Percentiles rank a stretch among this genome's conserved stretches.
phyloP scores from a whole-genome alignment of 108 stramenopile genomes.

The Nitzschia sp. region DNA sequence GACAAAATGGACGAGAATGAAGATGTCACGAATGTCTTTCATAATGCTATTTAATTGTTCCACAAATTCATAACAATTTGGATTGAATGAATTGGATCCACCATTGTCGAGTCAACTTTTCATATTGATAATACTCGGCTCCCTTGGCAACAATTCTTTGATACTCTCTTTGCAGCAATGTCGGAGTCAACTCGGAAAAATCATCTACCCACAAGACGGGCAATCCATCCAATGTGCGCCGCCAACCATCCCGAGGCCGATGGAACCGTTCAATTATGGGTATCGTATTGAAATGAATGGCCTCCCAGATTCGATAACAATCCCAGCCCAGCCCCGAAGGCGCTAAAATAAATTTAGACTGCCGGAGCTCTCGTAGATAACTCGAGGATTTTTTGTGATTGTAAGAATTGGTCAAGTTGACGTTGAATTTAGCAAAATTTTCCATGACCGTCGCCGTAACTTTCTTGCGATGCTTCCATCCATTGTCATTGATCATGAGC shows the following conservation, averaged over 20 bases:
- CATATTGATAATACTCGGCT: conserved; percentile 25
- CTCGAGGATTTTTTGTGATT: not conserved
- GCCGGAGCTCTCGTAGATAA: conserved; percentile 27
- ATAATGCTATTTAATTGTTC: conserved; percentile 43
- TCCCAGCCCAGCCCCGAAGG: conserved; percentile 63
- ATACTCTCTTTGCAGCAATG: conserved; percentile 42
- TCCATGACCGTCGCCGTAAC: conserved; percentile 38
- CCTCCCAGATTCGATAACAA: conserved; percentile 58
- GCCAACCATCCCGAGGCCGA: conserved; percentile 46
- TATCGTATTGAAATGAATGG: conserved; percentile 39
- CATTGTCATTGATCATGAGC: conserved; percentile 40
- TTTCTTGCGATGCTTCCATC: conserved; percentile 13
- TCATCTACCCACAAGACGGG: conserved; percentile 60
- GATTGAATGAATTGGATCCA: conserved; percentile 52
- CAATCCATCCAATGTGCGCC: conserved; percentile 40
- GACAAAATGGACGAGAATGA: conserved; percentile 64
- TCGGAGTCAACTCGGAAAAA: conserved; percentile 48
- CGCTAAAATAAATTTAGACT: conserved; percentile 50
- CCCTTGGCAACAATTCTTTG: conserved; percentile 17
- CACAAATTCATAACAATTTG: not conserved
- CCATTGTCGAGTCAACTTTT: conserved; percentile 48
- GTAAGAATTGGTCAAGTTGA: conserved; percentile 33
- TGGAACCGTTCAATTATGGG: conserved; percentile 49
- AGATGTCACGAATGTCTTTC: conserved; percentile 71
- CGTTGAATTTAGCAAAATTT: conserved; percentile 33